Percentiles rank a stretch among this genome's conserved stretches.
Evolutionary conservation across 352 stramenopile species (phyloP).

Genomic region (Globisporangium spinosum): DNA sequence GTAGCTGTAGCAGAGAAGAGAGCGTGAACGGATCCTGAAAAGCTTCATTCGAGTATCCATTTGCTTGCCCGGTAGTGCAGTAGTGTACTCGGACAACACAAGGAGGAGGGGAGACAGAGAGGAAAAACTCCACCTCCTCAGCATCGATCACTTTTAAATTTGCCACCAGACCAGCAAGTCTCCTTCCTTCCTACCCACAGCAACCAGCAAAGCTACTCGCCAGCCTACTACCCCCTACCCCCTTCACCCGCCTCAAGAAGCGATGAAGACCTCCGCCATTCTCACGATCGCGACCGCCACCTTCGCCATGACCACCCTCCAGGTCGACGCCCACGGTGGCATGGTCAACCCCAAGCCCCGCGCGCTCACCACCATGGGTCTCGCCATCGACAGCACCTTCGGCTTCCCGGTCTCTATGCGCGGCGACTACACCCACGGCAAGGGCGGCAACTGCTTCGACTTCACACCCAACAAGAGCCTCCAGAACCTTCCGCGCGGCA

Average conservation of each 20-base stretch:
- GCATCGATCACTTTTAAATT: conserved; percentile 14
- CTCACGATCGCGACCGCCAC: neutral
- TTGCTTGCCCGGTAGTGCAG: too few relatives aligned
- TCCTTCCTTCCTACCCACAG: neutral
- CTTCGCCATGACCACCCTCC: neutral
- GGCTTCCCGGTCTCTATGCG: conserved; percentile 32
- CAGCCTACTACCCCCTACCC: too few relatives aligned
- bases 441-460: conserved; percentile 32
- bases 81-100: too few relatives aligned
- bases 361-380: conserved; percentile 35
- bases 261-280: conserved; percentile 6
- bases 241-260: neutral
- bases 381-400: conserved; percentile 34
- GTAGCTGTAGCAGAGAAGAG: too few relatives aligned
- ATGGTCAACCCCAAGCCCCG: conserved; percentile 33
- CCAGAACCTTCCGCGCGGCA: conserved; percentile 23
- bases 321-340: conserved; percentile 27
- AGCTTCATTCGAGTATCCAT: too few relatives aligned
- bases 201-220: too few relatives aligned
- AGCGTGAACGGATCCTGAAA: too few relatives aligned
- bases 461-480: conserved; percentile 32
- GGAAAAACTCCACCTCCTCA: too few relatives aligned
- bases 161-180: neutral
- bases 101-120: too few relatives aligned
- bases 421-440: conserved; percentile 19